Base-by-base conservation (phyloP, 2,329 filamentous ascomycete genomes). In the Trichophyton equinum region DNA sequence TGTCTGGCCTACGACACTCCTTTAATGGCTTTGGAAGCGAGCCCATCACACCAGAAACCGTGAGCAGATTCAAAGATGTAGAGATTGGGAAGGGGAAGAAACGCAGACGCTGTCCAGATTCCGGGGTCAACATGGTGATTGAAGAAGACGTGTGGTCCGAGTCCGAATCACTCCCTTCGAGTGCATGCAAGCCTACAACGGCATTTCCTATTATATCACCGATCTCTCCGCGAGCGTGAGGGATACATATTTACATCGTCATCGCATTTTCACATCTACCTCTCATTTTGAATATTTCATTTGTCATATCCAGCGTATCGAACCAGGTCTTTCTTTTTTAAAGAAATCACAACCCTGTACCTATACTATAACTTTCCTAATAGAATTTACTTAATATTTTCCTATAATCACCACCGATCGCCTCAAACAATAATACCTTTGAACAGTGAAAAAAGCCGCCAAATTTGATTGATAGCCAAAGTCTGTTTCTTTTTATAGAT, bases 21-120 rank as follows among this genome's bases (percentile, higher is more conserved):
- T 67, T 65, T 38, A 61, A 57, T 18, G 47, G 58, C 13, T 59
- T 66, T 58, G 72, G 68, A 30, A 75, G 71, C 58, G 73, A 73
- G 27, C 74, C 77, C 2, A 73, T 78, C 40, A 78, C 77, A 1
- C 76, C 76, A 1, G 69, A 74, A 33, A 74, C 71, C 60, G 70
- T 71, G 61, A 72, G 71, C 3, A 69, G 75, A 15, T 78, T 75
- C 64, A 72, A 72, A 25, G 74, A 78, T 64, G 69, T 75, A n/a
- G 73, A 75, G 62, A 64, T 73, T 60, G 72, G 71, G 3, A 69
- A 72, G 59, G 75, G 71, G 44, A 76, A 72, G 64, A 68, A 71
- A 53, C 69, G 71, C 38, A 70, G 66, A 55, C 63, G 65, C 58
- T 55, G 65, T 8, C 68, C 76, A 30, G 73, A 78, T 60, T 77